Evolutionary conservation across 129 eudicot genomes (phyloP).

Genomic region (Artemisia tridentata): DNA sequence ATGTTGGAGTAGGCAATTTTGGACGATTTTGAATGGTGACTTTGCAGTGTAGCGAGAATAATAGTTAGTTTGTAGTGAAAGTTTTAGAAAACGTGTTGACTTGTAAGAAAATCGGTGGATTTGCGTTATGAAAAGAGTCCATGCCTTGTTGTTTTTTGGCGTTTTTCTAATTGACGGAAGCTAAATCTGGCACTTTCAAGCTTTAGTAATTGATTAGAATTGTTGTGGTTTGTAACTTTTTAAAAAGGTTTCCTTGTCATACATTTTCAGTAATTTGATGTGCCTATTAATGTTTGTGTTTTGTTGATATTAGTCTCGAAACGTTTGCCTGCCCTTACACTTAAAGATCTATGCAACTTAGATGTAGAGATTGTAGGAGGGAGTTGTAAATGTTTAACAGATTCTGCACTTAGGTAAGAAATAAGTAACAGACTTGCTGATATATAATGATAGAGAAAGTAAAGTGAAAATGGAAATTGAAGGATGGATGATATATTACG

Average conservation of each 20-base stretch:
- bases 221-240: background rate
- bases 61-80: too few species aligned
- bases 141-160: background rate
- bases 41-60: background rate
- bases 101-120: background rate
- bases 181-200: background rate
- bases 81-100: background rate
- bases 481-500: too few species aligned
- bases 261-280: background rate
- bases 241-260: background rate
- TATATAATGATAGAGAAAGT: too few species aligned
- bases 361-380: background rate
- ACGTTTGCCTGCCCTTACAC: too few species aligned
- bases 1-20: background rate
- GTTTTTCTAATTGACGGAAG: conserved; percentile 1
- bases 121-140: background rate
- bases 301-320: background rate
- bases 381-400: too few species aligned
- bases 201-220: background rate
- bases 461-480: too few species aligned
- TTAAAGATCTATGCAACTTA: background rate
- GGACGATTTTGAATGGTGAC: background rate
- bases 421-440: too few species aligned
- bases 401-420: too few species aligned
- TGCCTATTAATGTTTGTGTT: background rate